Base-by-base conservation (phyloP, 371 early-diverging fungal genomes). In the Mortierella sp. region DNA sequence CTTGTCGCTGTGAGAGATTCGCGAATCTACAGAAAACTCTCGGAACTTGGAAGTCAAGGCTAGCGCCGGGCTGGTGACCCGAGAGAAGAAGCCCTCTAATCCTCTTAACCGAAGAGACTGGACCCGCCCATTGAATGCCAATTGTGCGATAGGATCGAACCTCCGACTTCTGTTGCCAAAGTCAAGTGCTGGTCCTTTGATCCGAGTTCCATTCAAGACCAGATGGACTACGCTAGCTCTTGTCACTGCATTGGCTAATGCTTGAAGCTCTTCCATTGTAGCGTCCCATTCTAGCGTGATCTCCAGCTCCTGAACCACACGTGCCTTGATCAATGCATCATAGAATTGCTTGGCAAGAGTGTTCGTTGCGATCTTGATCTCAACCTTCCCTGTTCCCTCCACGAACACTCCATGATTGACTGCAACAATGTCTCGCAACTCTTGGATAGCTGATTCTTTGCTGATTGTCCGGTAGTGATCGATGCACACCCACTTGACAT, bases 401-500 rank as follows among this genome's bases (percentile, higher is more conserved):
- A 41, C 16, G 41, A 10, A 41, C 41, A 12, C 17, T 41, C 41
- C 41, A 12, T 16, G 16, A 41, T 41, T 6, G 16, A 41, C 17
- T 16, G 6, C 17, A 17, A 41, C 41, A 16, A 41, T 17, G 3
- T 41, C 41, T 41, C 41, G 41, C 41, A 41, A 16, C 41, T 41
- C 3, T 16, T 41, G 41, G 17, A 41, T 17, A 3, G 6, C 21
- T 14, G 13, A 16, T 5, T 25, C 25, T 4, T 16, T 19, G 6
- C 22, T 22, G 19, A 22, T 46, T 5, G 21, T 22, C 2, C 46
- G 22, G 17, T 44, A 44, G 19, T 44, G 44, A 13, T 46, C 21
- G 24, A 46, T 5, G 24, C 60, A 52, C 7, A 60, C 60, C 60
- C 60, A 60, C 13, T 60, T 57, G 24, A 47, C 47, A n/a, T 57